Evolutionary conservation across 495 filamentous ascomycete genomes (phyloP), one percentile per base, ranked within the genome.

Genomic region (Chaetomidium leptoderma): DNA sequence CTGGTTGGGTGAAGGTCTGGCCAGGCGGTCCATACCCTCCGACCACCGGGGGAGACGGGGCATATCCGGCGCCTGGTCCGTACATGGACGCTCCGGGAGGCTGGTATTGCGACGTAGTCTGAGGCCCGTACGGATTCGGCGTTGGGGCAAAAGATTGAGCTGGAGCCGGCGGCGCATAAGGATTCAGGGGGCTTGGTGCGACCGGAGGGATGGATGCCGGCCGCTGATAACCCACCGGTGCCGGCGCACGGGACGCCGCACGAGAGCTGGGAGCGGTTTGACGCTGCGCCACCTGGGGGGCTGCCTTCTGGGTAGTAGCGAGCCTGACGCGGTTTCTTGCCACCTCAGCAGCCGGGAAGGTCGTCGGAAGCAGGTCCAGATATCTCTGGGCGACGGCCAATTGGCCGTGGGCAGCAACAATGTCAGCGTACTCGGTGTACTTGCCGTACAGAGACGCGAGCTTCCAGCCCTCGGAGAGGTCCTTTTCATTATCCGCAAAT

Each of bases 381-480:
- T 97, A 99, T 69, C 87, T 89, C 72, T 95, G 89, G 19, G 93
- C 93, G 64, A 91, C 79, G 26, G 85, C 78, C 36, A 99, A 74
- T 39, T 93, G 87, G 19, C 95, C 93, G 66, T 97, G 90, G 8
- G 90, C 84, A 39, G 93, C 90, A 54, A 93, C 86, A 63, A 99
- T 88, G 67, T 97, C 93, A 10, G 93, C 92, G 72, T 97, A 99
- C 75, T 99, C 92, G 21, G 85, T 86, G 65, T 99, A 99, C 74
- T 95, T 95, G 67, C 91, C 87, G 67, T 99, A 99, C 37, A 99
- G 78, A 1, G 84, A 77, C 42, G 81, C 80, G 44, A 99, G 85
- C 73, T 95, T 95, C 95, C 95, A 99, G 51, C 84, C 90, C 0
- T 85, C 83, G 35, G 83, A 79, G 57, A 83, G 71, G 49, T 74